Conservation (phyloP, 2,329 filamentous ascomycete genomes). For the Ploettnerulaceae sp. region DNA sequence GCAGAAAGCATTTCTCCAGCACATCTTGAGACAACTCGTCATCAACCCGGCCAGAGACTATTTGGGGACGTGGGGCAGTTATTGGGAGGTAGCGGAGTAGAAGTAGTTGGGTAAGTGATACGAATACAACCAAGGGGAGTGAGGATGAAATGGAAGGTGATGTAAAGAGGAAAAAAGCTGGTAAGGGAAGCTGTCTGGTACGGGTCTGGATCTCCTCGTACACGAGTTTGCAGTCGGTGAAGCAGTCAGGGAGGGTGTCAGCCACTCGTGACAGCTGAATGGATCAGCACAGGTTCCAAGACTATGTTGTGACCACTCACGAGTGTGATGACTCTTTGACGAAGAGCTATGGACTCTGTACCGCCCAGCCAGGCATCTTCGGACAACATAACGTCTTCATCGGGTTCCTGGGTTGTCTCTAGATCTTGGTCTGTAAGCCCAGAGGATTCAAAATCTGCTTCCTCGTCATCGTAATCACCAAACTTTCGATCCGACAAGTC, state of each 20-base stretch:
- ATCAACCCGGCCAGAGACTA: slow-evolving; percentile 30
- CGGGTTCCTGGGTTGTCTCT: slow-evolving; percentile 11
- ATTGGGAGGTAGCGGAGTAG: slow-evolving; percentile 42
- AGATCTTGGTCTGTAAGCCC: slow-evolving; percentile 43
- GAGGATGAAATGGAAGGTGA: slow-evolving; percentile 37
- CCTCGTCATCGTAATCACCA: slow-evolving; percentile 43
- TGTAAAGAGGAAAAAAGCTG: slow-evolving; percentile 38
- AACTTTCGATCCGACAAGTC: slow-evolving; percentile 17
- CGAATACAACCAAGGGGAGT: slow-evolving; percentile 36
- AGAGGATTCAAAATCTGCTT: slow-evolving; percentile 31
- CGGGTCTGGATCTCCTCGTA: slow-evolving; percentile 45
- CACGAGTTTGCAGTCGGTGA: slow-evolving; percentile 41
- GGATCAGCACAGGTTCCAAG: slow-evolving; percentile 6
- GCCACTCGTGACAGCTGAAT: slow-evolving; percentile 31
- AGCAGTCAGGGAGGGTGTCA: slow-evolving; percentile 41
- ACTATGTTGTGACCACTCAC: slow-evolving; percentile 19
- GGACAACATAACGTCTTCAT: slow-evolving; percentile 1
- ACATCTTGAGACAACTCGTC: slow-evolving; percentile 44
- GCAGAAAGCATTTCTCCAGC: slow-evolving; percentile 49
- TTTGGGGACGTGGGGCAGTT: slow-evolving; percentile 36
- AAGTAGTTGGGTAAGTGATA: slow-evolving; percentile 49
- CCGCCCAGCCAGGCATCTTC: slow-evolving; percentile 25
- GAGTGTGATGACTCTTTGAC: slow-evolving; percentile 28
- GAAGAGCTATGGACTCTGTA: slow-evolving; percentile 29
- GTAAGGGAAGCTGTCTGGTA: slow-evolving; percentile 34